Evolutionary conservation across 139 green algal genomes (phyloP), one percentile per base, ranked within the genome.

Genomic region (Parachlorella kessleri): DNA sequence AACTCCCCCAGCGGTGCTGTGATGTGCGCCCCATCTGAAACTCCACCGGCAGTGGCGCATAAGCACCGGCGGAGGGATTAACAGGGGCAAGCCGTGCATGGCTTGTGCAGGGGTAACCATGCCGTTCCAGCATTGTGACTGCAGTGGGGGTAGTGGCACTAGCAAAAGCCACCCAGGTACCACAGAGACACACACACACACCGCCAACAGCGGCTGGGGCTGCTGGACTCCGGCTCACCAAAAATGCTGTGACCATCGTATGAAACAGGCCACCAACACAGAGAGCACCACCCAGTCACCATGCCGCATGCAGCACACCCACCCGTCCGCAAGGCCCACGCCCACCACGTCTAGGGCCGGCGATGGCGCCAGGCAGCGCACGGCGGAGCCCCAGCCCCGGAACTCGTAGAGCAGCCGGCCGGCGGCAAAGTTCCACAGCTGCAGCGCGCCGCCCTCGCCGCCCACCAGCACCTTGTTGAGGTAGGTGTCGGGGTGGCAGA

Each of bases 401-500:
- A 99, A 98, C 32, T 89, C 85, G 85, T 94, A 91, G 36, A 99
- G 74, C 64, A 84, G n/a, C 6, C 73, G 70, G 14, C 86, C 79
- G 21, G 81, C 94, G 28, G 65, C 33, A 55, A 98, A 95, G 89
- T 99, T 99, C 88, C 92, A 94, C 41, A 99, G 92, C 85, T 95
- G 87, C 83, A 98, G 70, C 9, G 69, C 67, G 21, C 96, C 97
- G 9, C 95, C 84, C 28, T 77, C 55, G 32, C 75, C 65, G 32
- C 91, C 95, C 30, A 98, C 55, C 39, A 98, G 79, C 37, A 98
- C 79, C 89, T 99, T 99, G 89, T 99, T 98, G 2, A 99, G 81
- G 87, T 99, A 99, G 26, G 96, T 99, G 86, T 97, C 91, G 0
- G 96, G 96, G 86, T 99, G 96, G 6, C 81, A 85, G 87, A 99